Percentiles rank a stretch among this genome's conserved stretches.
These are phyloP conservation scores for Aspergillus sp. DNA, from an alignment of 2,329 filamentous ascomycete species.

Conservation along the genomic window DNA sequence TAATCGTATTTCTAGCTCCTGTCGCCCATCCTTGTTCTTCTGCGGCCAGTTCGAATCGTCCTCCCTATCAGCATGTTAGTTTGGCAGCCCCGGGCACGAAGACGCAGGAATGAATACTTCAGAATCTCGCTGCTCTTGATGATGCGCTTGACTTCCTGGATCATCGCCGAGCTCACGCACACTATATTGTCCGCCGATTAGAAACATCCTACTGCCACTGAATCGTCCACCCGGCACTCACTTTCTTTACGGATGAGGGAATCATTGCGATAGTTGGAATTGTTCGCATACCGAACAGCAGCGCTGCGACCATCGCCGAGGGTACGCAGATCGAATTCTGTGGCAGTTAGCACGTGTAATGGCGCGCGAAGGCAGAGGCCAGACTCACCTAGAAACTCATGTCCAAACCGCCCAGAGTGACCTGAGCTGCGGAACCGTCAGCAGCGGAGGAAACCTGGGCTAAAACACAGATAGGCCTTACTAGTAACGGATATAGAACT, in stretches of 20 bases:
- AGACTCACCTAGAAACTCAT: slow-evolving; percentile 88
- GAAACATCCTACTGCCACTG: slow-evolving; percentile 10
- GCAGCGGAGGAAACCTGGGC: slow-evolving; percentile 42
- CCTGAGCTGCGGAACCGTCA: slow-evolving; percentile 70
- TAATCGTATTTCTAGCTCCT: slow-evolving; percentile 91
- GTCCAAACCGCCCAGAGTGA: slow-evolving; percentile 94
- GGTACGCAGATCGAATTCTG: slow-evolving; percentile 95
- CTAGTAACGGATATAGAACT: slow-evolving; percentile 98
- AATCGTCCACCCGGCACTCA: slow-evolving; percentile 49
- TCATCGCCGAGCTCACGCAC: slow-evolving; percentile 88
- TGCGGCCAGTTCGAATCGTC: slow-evolving; percentile 98
- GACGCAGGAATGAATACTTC: slow-evolving; percentile 62
- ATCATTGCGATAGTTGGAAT: slow-evolving; percentile 99
- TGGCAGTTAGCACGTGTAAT: slow-evolving; percentile 22
- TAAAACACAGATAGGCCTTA: slow-evolving; percentile 50
- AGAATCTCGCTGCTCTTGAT: slow-evolving; percentile 97
- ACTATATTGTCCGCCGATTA: slow-evolving; percentile 55
- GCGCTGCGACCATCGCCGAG: slow-evolving; percentile 91
- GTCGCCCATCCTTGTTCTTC: slow-evolving; percentile 98
- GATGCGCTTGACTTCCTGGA: slow-evolving; percentile 94
- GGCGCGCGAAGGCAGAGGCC: slow-evolving; percentile 1
- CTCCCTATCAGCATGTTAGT: slow-evolving; percentile 62
- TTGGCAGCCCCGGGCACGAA: neutral
- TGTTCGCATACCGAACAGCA: slow-evolving; percentile 95
- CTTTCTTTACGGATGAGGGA: slow-evolving; percentile 99